Base-by-base conservation (phyloP, 768 basidiomycete genomes). In the Mycena latifolia region DNA sequence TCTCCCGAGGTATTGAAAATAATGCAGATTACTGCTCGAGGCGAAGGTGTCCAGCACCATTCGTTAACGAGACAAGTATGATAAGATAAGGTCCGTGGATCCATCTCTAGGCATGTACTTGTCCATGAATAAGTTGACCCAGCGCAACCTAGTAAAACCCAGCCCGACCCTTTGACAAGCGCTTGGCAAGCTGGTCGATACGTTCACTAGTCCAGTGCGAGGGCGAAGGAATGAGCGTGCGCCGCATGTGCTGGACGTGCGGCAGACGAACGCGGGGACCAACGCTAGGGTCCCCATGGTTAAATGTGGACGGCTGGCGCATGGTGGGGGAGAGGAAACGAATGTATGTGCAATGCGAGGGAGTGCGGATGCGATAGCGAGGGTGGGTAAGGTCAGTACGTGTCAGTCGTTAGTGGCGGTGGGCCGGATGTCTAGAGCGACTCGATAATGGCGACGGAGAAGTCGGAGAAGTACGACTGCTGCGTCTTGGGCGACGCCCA, bases 401-500 rank as follows among this genome's bases (percentile, higher is more conserved):
- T 67, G 41, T 61, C 29, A 24, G 17, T 59, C 61, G 69, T 66
- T 58, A 58, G 50, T 67, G 24, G 46, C 17, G n/a, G 12, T 31
- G 22, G 45, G n/a, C 6, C 29, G 22, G 2, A 15, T 35, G 61
- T 69, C 75, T 78, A 85, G 65, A 84, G 76, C 62, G 58, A 76
- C 72, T 88, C 76, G 55, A 82, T 84, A 73, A 91, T 84, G 39
- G 89, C 88, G 61, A 89, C 79, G 10, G 89, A 89, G 77, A 92
- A 89, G 75, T 90, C 90, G 68, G 89, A 85, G 79, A 92, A 91
- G 76, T 82, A 92, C 22, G 84, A 76, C 70, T 82, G 78, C 77
- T 92, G 91, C 55, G 85, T 81, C 73, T 85, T 84, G 20, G 91
- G 87, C 8, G 87, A 85, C 20, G 88, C 90, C 79, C 80, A 92